Percentiles rank a stretch among this genome's conserved stretches.
phyloP scores from a whole-genome alignment of 2,329 filamentous ascomycete genomes.

The Curvularia sp. region DNA sequence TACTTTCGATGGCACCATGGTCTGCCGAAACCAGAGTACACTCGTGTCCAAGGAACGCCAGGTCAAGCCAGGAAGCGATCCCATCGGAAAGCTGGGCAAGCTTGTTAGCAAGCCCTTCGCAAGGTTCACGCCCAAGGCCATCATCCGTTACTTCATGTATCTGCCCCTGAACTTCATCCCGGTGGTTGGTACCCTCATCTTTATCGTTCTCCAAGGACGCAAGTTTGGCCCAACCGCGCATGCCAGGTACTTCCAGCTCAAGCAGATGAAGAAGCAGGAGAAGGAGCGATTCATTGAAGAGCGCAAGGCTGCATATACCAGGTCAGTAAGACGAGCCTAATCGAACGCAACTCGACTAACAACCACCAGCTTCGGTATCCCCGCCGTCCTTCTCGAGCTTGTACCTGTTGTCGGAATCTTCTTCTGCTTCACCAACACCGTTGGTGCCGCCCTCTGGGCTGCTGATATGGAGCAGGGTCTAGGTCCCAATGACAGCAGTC shows the following conservation, averaged over 20 bases:
- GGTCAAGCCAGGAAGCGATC: constrained; percentile 64
- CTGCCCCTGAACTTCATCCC: constrained; percentile 93
- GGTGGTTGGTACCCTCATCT: constrained; percentile 81
- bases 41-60: constrained; percentile 79
- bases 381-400: constrained; percentile 83
- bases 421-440: constrained; percentile 89
- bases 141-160: constrained; percentile 83
- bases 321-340: constrained; percentile 56
- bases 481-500: constrained; percentile 14
- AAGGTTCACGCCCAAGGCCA: constrained; percentile 62
- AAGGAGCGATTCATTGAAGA: constrained; percentile 72
- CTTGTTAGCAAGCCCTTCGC: constrained; percentile 63
- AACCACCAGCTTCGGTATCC: constrained; percentile 66
- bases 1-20: constrained; percentile 79
- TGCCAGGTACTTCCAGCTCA: constrained; percentile 86
- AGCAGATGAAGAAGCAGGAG: constrained; percentile 75
- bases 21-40: constrained; percentile 61
- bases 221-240: constrained; percentile 63
- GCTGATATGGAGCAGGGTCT: constrained; percentile 73
- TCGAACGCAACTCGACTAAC: constrained; percentile 6
- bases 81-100: constrained; percentile 65
- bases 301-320: constrained; percentile 78
- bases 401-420: constrained; percentile 82
- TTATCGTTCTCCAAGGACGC: constrained; percentile 73
- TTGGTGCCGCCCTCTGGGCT: constrained; percentile 93